Base-by-base conservation (phyloP, 345 rosid genomes). In the Jatropha curcas region DNA sequence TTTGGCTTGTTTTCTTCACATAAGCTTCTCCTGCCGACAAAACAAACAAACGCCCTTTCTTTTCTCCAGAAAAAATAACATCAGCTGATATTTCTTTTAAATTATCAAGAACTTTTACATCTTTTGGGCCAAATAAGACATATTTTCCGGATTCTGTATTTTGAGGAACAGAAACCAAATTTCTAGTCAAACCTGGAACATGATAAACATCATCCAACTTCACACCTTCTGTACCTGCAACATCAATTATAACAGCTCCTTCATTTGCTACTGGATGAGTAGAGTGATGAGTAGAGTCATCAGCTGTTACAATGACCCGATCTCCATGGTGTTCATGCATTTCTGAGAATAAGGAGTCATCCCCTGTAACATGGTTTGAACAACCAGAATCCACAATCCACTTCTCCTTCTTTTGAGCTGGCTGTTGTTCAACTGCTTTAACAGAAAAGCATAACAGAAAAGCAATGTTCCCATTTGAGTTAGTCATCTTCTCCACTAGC, bases 121-220 rank as follows among this genome's bases (percentile, higher is more conserved):
- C 10, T 17, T 66, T 1, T 30, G 51, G 81, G 20, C 24, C 48
- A n/a, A n/a, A n/a, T n/a, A n/a, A n/a, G n/a, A n/a, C n/a, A n/a
- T n/a, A n/a, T n/a, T n/a, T 71, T 24, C 61, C 45, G 45, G 24
- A 39, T 16, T 65, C 34, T 39, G 46, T 5, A 14, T 64, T 57
- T 24, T 76, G 62, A 57, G 75, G 71, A 16, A 76, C 61, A 16
- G 31, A 71, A 17, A 51, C 71, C 2, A 76, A 43, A 34, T 76
- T 71, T 11, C 31, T 65, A 11, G 43, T 71, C 53, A 71, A 41
- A 25, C 71, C 12, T 8, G 20, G n/a, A n/a, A n/a, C n/a, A n/a
- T n/a, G n/a, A n/a, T n/a, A n/a, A n/a, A n/a, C n/a, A n/a, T n/a
- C n/a, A 0, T 45, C 43, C 0, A 43, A 11, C 25, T 25, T 12